These are phyloP conservation scores for Geotrichum reessii DNA, from an alignment of 1,139 yeast genomes.

Conservation along the genomic window DNA sequence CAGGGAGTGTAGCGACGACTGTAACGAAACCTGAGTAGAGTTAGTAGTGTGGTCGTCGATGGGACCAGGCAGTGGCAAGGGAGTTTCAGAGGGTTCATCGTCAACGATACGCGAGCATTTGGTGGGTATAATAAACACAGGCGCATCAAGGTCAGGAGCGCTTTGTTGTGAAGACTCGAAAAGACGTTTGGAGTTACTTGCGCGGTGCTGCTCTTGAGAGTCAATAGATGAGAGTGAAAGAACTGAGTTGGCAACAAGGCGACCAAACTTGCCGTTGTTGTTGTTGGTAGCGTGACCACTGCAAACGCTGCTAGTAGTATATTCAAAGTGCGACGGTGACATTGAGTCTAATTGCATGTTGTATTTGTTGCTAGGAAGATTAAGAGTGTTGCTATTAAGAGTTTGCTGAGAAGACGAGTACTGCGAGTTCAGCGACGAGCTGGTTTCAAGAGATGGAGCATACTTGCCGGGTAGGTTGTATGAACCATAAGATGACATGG, in stretches of 20 bases:
- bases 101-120: not conserved
- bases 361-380: too few relatives aligned
- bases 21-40: not conserved
- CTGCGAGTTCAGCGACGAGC: not conserved
- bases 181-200: slow-evolving; percentile 3
- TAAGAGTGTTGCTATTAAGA: too few relatives aligned
- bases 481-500: slow-evolving; percentile 1
- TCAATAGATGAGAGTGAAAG: slow-evolving; percentile 6
- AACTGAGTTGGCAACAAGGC: slow-evolving; percentile 4
- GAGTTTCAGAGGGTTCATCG: not conserved
- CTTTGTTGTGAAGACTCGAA: slow-evolving; percentile 11
- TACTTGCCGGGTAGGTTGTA: not conserved
- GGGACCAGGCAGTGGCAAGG: not conserved
- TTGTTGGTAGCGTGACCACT: not conserved
- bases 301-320: not conserved
- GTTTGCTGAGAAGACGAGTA: not conserved
- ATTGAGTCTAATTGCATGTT: not conserved
- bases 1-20: not conserved
- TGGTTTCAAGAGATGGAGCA: not conserved
- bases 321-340: not conserved
- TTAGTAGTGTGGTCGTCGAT: not conserved
- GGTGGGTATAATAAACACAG: not conserved
- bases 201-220: not conserved
- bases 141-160: not conserved
- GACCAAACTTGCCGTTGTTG: slow-evolving; percentile 5